These are phyloP conservation scores for Hypoxylon crocopeplum DNA, from an alignment of 495 filamentous ascomycete species.

Conservation along the genomic window DNA sequence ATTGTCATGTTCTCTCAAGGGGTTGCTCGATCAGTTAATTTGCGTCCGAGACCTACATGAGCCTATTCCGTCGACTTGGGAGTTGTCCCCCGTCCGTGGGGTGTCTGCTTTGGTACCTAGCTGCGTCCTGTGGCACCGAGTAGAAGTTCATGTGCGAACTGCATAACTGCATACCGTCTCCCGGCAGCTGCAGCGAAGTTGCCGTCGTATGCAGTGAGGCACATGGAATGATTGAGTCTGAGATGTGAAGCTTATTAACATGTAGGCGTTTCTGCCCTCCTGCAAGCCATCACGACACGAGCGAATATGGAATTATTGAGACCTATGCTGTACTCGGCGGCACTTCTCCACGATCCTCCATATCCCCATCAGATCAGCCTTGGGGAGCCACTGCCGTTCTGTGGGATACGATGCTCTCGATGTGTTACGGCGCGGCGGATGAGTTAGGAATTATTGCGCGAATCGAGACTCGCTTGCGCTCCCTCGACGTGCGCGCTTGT, in stretches of 20 bases:
- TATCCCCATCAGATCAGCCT: slow-evolving; percentile 26
- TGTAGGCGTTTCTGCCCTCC: background rate
- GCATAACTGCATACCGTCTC: slow-evolving; percentile 27
- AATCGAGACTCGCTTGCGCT: slow-evolving; percentile 20
- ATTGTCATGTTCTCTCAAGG: too few relatives aligned
- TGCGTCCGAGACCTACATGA: slow-evolving; percentile 36
- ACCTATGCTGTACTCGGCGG: slow-evolving; percentile 3
- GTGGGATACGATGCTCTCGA: slow-evolving; percentile 15
- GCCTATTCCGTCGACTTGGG: slow-evolving; percentile 29
- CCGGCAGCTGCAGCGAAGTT: slow-evolving; percentile 26
- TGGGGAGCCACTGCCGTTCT: slow-evolving; percentile 24
- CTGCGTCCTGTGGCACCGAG: slow-evolving; percentile 14
- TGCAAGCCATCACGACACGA: slow-evolving; percentile 18
- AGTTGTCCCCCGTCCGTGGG: slow-evolving; percentile 29
- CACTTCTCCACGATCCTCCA: slow-evolving; percentile 19
- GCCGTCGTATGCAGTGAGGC: slow-evolving; percentile 25
- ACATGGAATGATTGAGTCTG: background rate
- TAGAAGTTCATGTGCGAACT: slow-evolving; percentile 30
- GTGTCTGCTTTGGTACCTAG: slow-evolving; percentile 22
- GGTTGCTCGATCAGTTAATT: slow-evolving; percentile 2
- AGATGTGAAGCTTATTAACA: slow-evolving; percentile 8
- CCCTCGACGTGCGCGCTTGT: slow-evolving; percentile 14
- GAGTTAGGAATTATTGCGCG: slow-evolving; percentile 34
- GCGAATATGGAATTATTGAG: slow-evolving; percentile 15
- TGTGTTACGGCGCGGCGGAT: slow-evolving; percentile 25